These are phyloP conservation scores for Kondoa malvinella DNA, from an alignment of 768 basidiomycete species.

Conservation along the genomic window DNA sequence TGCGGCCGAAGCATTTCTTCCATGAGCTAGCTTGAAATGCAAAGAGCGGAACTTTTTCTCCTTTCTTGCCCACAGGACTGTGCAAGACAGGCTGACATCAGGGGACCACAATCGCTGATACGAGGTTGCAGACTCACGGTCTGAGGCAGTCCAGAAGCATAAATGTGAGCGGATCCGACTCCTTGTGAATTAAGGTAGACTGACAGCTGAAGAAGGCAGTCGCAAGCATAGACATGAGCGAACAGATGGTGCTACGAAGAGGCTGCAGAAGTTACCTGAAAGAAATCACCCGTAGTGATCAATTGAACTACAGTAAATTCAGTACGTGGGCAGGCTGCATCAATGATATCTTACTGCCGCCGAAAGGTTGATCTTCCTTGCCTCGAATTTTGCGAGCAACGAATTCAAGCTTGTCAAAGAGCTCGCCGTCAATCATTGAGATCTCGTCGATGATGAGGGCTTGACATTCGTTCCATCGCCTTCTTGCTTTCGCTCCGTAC, in stretches of 20 bases:
- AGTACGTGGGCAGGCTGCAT: neutral
- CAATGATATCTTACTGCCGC: constrained; percentile 21
- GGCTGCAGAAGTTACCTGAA: constrained; percentile 35
- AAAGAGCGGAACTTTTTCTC: constrained; percentile 44
- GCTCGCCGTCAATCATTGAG: constrained; percentile 34
- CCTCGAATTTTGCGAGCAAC: constrained; percentile 29
- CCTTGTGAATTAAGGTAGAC: no score
- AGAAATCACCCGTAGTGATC: constrained; percentile 35
- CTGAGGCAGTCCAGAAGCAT: no score
- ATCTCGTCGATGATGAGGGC: constrained; percentile 74
- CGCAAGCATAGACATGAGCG: no score
- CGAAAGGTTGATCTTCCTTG: constrained; percentile 33
- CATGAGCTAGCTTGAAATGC: constrained; percentile 78
- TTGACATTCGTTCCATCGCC: constrained; percentile 56
- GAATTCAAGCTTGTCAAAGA: constrained; percentile 32
- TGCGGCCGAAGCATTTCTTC: constrained; percentile 44
- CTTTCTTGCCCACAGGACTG: constrained; percentile 33
- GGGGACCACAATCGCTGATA: no score
- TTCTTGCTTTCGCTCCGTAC: constrained; percentile 50
- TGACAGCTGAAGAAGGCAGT: no score
- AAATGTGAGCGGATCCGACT: no score
- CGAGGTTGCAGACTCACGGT: no score
- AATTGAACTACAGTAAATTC: constrained; percentile 36
- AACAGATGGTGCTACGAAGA: no score
- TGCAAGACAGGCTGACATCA: no score